phyloP scores from a whole-genome alignment of 2,329 filamentous ascomycete genomes.

The Tolypocladium paradoxum region DNA sequence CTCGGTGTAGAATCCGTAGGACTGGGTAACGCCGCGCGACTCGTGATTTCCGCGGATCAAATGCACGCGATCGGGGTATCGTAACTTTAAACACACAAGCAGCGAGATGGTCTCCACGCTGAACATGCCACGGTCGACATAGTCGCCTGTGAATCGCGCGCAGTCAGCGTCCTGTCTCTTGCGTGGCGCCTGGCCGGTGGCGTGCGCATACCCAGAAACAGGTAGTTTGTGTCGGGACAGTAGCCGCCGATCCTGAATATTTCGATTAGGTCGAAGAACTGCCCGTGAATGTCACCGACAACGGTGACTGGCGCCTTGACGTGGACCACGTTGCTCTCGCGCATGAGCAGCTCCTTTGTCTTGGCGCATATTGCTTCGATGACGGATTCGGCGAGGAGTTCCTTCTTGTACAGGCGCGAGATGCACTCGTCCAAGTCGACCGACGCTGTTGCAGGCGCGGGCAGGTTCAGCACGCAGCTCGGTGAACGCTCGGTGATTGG shows the following conservation, averaged over 20 bases:
- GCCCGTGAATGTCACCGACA: slow-evolving; percentile 95
- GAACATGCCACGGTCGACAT: slow-evolving; percentile 96
- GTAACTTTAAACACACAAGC: slow-evolving; percentile 90
- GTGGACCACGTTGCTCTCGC: slow-evolving; percentile 98
- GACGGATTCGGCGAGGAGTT: slow-evolving; percentile 91
- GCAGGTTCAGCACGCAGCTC: neutral
- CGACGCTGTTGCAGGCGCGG: slow-evolving; percentile 49
- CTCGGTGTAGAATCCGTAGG: slow-evolving; percentile 98
- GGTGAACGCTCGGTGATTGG: neutral
- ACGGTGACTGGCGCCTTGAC: slow-evolving; percentile 93
- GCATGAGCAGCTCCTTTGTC: slow-evolving; percentile 97
- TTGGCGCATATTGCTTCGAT: slow-evolving; percentile 99
- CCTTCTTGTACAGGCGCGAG: slow-evolving; percentile 89
- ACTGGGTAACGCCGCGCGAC: slow-evolving; percentile 93
- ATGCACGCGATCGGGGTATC: slow-evolving; percentile 92
- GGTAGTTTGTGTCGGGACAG: slow-evolving; percentile 95
- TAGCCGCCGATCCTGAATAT: slow-evolving; percentile 98
- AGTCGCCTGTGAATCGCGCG: slow-evolving; percentile 58
- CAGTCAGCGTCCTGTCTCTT: neutral
- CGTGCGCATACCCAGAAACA: slow-evolving; percentile 67
- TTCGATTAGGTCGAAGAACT: slow-evolving; percentile 98
- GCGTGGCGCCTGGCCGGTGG: neutral
- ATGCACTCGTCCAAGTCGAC: slow-evolving; percentile 99
- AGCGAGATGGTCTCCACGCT: slow-evolving; percentile 98
- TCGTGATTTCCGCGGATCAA: slow-evolving; percentile 97